A percentile compares a stretch with the other conserved stretches of the same genome.
Evolutionary conservation across 371 early-diverging fungal genomes (phyloP).

Genomic region (Mortierella sp.): DNA sequence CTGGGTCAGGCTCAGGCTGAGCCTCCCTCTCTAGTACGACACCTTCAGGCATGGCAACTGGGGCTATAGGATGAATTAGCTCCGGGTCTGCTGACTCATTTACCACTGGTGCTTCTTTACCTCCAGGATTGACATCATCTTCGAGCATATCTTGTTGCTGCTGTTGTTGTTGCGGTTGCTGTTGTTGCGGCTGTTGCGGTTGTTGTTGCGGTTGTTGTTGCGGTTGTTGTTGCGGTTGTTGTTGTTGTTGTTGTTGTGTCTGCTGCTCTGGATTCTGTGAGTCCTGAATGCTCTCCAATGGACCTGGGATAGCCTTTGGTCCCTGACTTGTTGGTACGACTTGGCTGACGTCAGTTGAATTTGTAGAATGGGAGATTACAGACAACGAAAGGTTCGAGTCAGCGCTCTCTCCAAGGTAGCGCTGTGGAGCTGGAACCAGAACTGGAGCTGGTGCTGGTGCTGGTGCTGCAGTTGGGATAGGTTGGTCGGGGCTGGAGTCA

Average conservation of each 20-base stretch:
- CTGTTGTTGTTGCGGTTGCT: too few relatives aligned
- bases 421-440: too few relatives aligned
- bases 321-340: neutral
- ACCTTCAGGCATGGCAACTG: neutral
- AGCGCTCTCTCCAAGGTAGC: neutral
- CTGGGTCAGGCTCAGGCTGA: neutral
- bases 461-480: too few relatives aligned
- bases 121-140: conserved; percentile 13
- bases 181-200: neutral
- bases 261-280: neutral
- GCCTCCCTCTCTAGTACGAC: neutral
- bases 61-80: conserved; percentile 4
- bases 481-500: neutral
- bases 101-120: conserved; percentile 11
- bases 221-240: neutral
- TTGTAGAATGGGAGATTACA: neutral
- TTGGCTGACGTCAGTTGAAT: conserved; percentile 7
- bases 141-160: neutral
- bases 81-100: conserved; percentile 3
- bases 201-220: neutral
- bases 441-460: neutral
- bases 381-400: neutral
- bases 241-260: neutral
- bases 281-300: neutral
- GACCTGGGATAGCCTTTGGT: neutral